Evolutionary conservation across 75 land plant species (phyloP).

Genomic region (Azolla pinnata): DNA sequence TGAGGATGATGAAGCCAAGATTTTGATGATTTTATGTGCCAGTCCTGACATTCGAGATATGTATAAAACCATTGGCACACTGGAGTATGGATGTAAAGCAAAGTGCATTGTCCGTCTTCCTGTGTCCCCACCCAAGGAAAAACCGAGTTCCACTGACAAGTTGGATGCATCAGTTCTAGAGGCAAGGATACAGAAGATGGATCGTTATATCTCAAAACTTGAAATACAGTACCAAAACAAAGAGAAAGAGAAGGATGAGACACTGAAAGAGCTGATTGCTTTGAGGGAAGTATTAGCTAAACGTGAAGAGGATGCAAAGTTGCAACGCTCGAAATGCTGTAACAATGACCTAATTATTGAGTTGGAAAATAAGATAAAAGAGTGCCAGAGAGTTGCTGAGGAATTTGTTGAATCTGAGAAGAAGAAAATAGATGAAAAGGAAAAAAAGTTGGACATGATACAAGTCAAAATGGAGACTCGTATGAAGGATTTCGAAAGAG

Average conservation of each 20-base stretch:
- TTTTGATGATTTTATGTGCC: slow-evolving; percentile 81
- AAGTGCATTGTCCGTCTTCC: slow-evolving; percentile 77
- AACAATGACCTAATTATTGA: slow-evolving; percentile 48
- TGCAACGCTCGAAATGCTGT: slow-evolving; percentile 25
- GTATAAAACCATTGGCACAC: slow-evolving; percentile 69
- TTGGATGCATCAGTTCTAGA: slow-evolving; percentile 38
- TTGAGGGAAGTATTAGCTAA: slow-evolving; percentile 37
- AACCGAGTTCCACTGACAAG: slow-evolving; percentile 20
- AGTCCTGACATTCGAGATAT: slow-evolving; percentile 84
- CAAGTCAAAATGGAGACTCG: slow-evolving; percentile 48
- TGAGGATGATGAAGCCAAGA: slow-evolving; percentile 75
- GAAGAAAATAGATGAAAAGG: slow-evolving; percentile 60
- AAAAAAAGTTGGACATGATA: slow-evolving; percentile 55
- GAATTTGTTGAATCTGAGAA: slow-evolving; percentile 38
- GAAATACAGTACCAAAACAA: slow-evolving; percentile 65
- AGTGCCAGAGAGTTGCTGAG: slow-evolving; percentile 35
- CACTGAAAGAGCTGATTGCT: slow-evolving; percentile 44
- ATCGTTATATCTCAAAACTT: slow-evolving; percentile 61
- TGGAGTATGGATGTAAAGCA: slow-evolving; percentile 89
- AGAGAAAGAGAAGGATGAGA: slow-evolving; percentile 54
- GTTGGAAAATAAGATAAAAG: slow-evolving; percentile 35
- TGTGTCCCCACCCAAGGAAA: slow-evolving; percentile 44
- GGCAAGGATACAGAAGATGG: slow-evolving; percentile 70
- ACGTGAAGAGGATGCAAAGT: slow-evolving; percentile 32
- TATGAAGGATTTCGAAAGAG: slow-evolving; percentile 63